Conservation (phyloP, 2,329 filamentous ascomycete genomes). For the Aaosphaeria arxii region DNA sequence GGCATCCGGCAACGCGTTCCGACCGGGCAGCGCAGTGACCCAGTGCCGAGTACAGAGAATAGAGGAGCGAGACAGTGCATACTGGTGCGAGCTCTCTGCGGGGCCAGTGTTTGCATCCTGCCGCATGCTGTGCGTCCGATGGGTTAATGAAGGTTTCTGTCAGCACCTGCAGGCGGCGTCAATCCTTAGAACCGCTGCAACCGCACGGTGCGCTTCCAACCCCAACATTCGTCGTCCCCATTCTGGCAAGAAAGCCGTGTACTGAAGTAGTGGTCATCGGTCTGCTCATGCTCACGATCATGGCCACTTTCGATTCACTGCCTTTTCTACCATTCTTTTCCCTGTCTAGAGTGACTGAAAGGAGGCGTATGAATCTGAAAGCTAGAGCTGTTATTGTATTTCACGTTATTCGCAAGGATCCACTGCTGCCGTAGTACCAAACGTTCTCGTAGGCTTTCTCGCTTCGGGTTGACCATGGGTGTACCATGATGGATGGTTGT, state of each 20-base stretch:
- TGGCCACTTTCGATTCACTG: neutral
- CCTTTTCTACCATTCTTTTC: neutral
- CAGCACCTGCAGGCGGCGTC: constrained; percentile 11
- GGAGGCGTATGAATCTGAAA: neutral
- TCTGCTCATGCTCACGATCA: neutral
- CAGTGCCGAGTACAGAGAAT: neutral
- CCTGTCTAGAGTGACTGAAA: neutral
- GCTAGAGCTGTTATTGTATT: neutral
- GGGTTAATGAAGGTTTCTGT: constrained; percentile 7
- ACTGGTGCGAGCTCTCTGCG: neutral
- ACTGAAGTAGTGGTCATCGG: constrained; percentile 4
- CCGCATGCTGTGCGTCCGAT: constrained; percentile 10
- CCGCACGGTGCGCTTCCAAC: constrained; percentile 13
- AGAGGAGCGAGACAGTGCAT: neutral
- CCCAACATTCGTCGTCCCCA: constrained; percentile 7
- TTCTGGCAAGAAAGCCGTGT: constrained; percentile 28
- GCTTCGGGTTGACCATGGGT: no score
- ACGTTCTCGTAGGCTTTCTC: no score
- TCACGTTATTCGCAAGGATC: neutral
- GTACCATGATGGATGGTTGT: no score
- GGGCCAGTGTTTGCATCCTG: constrained; percentile 7
- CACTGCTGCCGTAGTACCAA: neutral
- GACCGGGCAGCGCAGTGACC: constrained; percentile 1
- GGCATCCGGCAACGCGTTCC: constrained; percentile 9
- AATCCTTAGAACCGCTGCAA: constrained; percentile 22